Evolutionary conservation across 441 rosid genomes (phyloP), one percentile per base, ranked within the genome.

Genomic region (Pelargonium citronellum): DNA sequence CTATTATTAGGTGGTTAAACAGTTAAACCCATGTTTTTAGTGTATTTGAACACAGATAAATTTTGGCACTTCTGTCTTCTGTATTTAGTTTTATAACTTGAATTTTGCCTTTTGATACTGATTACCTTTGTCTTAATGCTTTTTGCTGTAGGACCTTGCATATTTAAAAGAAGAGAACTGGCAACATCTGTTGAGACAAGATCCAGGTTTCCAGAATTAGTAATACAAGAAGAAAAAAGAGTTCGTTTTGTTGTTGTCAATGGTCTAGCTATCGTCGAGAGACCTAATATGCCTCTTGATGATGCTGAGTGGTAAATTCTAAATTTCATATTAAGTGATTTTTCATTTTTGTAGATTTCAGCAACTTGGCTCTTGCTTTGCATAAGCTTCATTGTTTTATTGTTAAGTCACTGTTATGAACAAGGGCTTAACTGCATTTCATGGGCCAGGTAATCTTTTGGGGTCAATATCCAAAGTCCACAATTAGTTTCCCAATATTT

Each of bases 221-320:
- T 91, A 20, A 87, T 90, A 82, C 97, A 91, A 47, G 98, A 90
- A 80, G 99, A 88, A 84, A 94, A 91, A 82, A 82, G 95, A 75
- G 94, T 94, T 77, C 95, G 95, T 19, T 94, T 94, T 77, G 97
- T 94, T 30, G 96, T 94, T 75, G 89, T 94, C 17, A 94, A 90
- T 83, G 99, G 99, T 68, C 84, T 94, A 80, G 94, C 86, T 81
- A 89, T 94, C 62, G 85, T 90, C 16, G 97, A 94, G 82, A 91
- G 86, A 75, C 97, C 97, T 60, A 79, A 77, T 65, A 68, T 91
- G 78, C 70, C 87, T 19, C 49, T 86, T 64, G 86, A 84, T 70
- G 94, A 94, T 85, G 94, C 94, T 51, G 94, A 88, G 72, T 94
- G 99, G 98, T 94, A 77, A 80, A 82, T 70, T 55, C 22, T 17